phyloP scores from a whole-genome alignment of 2,329 filamentous ascomycete genomes.

The Bipolaris victoriae region DNA sequence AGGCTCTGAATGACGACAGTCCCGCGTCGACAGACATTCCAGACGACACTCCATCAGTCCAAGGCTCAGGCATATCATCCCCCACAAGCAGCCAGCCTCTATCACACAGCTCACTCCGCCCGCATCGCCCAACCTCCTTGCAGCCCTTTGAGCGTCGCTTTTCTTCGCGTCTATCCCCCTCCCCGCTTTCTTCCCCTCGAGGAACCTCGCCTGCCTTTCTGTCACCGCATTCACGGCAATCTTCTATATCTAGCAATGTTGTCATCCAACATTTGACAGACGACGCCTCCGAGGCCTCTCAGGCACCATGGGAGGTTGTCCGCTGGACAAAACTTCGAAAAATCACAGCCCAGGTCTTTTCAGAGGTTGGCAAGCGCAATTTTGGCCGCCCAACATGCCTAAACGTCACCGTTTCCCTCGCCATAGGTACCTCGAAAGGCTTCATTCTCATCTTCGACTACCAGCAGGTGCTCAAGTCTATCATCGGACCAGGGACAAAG shows the following conservation, averaged over 20 bases:
- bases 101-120: constrained; percentile 69
- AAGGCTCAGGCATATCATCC: constrained; percentile 65
- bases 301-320: constrained; percentile 94
- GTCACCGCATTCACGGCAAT: constrained; percentile 77
- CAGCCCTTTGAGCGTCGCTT: constrained; percentile 95
- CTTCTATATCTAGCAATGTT: constrained; percentile 76
- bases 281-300: constrained; percentile 60
- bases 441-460: constrained; percentile 97
- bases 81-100: constrained; percentile 77
- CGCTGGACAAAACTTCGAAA: constrained; percentile 94
- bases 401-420: constrained; percentile 84
- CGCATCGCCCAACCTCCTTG: constrained; percentile 81
- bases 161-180: constrained; percentile 78
- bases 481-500: constrained; percentile 92
- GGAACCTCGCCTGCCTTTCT: constrained; percentile 77
- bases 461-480: constrained; percentile 90
- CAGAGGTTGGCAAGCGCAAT: constrained; percentile 87
- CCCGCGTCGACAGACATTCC: constrained; percentile 76
- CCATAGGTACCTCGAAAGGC: constrained; percentile 91
- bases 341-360: constrained; percentile 87
- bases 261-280: constrained; percentile 63
- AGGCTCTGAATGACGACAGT: constrained; percentile 58
- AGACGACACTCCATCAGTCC: constrained; percentile 83
- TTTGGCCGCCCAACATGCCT: constrained; percentile 93
- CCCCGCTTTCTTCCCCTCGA: constrained; percentile 63